These are phyloP conservation scores for Trichoderma citrinoviride DNA, from an alignment of 2,329 filamentous ascomycete species.

Conservation along the genomic window DNA sequence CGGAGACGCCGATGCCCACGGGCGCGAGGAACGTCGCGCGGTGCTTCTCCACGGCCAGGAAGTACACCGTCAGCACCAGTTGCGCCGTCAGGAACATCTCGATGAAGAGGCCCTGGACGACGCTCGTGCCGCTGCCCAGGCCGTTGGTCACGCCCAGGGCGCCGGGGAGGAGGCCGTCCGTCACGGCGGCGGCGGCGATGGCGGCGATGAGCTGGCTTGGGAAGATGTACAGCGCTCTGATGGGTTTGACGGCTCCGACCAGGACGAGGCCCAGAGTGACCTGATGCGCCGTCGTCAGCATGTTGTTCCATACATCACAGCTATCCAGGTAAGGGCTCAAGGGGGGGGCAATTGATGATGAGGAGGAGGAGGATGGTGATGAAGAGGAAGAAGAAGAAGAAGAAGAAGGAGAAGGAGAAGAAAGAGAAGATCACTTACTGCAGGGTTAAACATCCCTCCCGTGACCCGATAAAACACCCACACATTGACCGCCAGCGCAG, in stretches of 20 bases:
- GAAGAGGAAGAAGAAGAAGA: neutral
- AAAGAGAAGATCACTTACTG: slow-evolving; percentile 35
- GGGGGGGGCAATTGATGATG: too few relatives aligned
- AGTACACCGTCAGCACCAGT: slow-evolving; percentile 63
- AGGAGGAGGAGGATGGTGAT: neutral
- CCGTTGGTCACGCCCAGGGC: slow-evolving; percentile 53
- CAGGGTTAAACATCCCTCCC: slow-evolving; percentile 53
- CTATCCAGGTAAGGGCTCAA: neutral
- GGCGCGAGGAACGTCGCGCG: slow-evolving; percentile 69
- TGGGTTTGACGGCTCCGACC: slow-evolving; percentile 52
- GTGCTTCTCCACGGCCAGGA: slow-evolving; percentile 72
- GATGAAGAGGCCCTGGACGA: slow-evolving; percentile 61
- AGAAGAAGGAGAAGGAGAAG: too few relatives aligned
- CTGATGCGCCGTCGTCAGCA: slow-evolving; percentile 25
- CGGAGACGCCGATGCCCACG: slow-evolving; percentile 66
- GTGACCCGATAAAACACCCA: slow-evolving; percentile 57
- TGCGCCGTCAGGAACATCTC: slow-evolving; percentile 65
- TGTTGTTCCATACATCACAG: neutral
- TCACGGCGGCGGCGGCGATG: slow-evolving; percentile 58
- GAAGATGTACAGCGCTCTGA: slow-evolving; percentile 52
- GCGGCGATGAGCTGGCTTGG: slow-evolving; percentile 56
- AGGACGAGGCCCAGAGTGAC: slow-evolving; percentile 58
- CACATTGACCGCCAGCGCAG: slow-evolving; percentile 51
- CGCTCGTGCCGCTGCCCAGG: slow-evolving; percentile 49
- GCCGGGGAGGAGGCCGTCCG: slow-evolving; percentile 56